Evolutionary conservation across 306 rosid genomes (phyloP), one percentile per base, ranked within the genome.

Genomic region (Spatholobus suberectus): DNA sequence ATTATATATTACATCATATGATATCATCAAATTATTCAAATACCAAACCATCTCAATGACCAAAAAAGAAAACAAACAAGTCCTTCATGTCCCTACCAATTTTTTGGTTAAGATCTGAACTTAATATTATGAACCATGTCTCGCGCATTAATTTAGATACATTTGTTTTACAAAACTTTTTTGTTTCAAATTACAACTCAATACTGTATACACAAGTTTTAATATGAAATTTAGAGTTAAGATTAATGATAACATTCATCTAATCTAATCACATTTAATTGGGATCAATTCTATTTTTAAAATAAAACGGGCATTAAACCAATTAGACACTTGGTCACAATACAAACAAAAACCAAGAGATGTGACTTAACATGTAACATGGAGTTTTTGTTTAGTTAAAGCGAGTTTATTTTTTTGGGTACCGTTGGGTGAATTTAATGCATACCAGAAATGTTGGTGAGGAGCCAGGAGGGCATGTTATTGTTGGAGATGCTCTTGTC

Each of bases 381-480:
- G 46, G 29, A 66, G 75, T 58, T 63, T n/a, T 63, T 13, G 6
- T 35, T 63, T 15, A 3, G 12, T 34, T 63, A 32, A 29, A 34
- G 24, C 3, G 32, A 17, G 24, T 32, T 34, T 34, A 18, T 1
- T 34, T 17, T 32, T 29, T 7, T 8, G 12, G 55, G 77, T 57
- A 63, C 43, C 21, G 73, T 54, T 35, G 15, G 68, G 47, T n/a
- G 69, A 69, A 49, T 5, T 21, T 2, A 73, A 51, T 79, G 24
- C 83, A 75, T 90, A 95, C 97, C 96, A 44, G 97, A 83, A 72
- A 86, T 81, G 27, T 55, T 67, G 74, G 88, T 85, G 54, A 84
- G 81, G 0, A 88, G 90, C 89, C 91, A 84, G 2, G 86, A 52
- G 27, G 97, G 93, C 61, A 72, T 87, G 80, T 62, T 83, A 20